Percentiles rank a stretch among this genome's conserved stretches.
These are phyloP conservation scores for Colletotrichum falcatum DNA, from an alignment of 2,329 filamentous ascomycete species.

Conservation along the genomic window DNA sequence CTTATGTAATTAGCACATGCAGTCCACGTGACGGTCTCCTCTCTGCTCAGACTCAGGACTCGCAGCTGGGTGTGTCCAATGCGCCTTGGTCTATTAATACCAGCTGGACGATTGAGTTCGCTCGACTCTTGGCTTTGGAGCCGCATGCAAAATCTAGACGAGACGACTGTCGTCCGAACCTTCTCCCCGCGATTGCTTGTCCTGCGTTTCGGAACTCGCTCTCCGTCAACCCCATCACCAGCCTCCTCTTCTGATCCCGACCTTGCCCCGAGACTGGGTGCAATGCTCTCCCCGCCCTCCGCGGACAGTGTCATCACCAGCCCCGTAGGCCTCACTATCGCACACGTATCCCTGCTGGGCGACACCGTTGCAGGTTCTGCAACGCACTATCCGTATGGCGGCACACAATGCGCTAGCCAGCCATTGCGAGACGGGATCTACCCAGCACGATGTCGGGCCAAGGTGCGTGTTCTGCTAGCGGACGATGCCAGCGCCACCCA, in stretches of 20 bases:
- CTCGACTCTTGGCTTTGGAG: not conserved
- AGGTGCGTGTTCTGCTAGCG: constrained; percentile 1
- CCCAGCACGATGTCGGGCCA: constrained; percentile 16
- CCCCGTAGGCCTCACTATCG: not conserved
- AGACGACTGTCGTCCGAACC: not conserved
- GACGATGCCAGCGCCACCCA: not conserved
- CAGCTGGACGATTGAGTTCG: not conserved
- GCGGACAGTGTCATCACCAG: not conserved
- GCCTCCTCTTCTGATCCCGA: not conserved
- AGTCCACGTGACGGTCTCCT: not conserved
- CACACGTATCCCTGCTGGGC: constrained; percentile 2
- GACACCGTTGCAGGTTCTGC: constrained; percentile 10
- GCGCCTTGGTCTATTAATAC: not conserved
- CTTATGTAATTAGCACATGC: not conserved
- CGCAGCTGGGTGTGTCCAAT: not conserved
- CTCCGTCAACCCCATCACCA: not conserved
- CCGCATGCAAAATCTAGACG: not conserved
- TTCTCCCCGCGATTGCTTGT: not conserved
- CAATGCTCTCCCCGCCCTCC: not conserved
- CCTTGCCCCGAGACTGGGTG: not conserved
- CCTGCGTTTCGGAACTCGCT: not conserved
- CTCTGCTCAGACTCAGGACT: not conserved
- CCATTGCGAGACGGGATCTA: constrained; percentile 25
- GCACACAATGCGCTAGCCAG: constrained; percentile 12
- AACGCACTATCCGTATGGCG: constrained; percentile 7